These are phyloP conservation scores for Pyrenophora seminiperda DNA, from an alignment of 2,329 filamentous ascomycete genomes.

Conservation along the genomic window DNA sequence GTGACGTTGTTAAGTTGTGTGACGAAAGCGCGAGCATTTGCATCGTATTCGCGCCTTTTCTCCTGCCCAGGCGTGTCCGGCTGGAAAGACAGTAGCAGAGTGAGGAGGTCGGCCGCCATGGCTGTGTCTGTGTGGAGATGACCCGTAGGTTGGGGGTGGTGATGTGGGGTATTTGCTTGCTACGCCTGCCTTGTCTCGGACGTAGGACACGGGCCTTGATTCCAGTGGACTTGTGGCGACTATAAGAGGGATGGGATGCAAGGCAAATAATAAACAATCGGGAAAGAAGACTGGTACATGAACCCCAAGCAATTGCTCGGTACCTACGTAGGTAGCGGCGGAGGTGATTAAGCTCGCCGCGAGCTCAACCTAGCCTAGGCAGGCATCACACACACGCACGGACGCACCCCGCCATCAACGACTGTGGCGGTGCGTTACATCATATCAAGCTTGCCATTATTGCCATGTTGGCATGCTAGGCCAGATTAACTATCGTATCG, in stretches of 20 bases:
- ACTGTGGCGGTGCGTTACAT: slow-evolving; percentile 17
- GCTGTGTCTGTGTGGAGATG: slow-evolving; percentile 8
- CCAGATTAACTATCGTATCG: neutral
- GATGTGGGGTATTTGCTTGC: slow-evolving; percentile 24
- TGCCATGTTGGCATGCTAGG: neutral
- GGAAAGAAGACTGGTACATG: neutral
- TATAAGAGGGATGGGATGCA: neutral
- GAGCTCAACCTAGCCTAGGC: slow-evolving; percentile 29
- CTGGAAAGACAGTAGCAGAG: slow-evolving; percentile 43
- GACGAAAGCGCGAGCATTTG: slow-evolving; percentile 42
- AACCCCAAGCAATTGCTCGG: slow-evolving; percentile 14
- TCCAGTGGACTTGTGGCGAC: neutral
- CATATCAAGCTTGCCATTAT: neutral
- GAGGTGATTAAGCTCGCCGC: slow-evolving; percentile 29
- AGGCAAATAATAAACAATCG: neutral
- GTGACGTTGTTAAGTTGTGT: slow-evolving; percentile 43
- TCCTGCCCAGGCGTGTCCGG: slow-evolving; percentile 38
- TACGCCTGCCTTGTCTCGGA: neutral
- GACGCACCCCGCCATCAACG: slow-evolving; percentile 19
- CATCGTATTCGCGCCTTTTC: slow-evolving; percentile 49
- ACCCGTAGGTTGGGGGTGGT: slow-evolving; percentile 16
- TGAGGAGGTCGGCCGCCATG: slow-evolving; percentile 42
- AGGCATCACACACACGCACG: slow-evolving; percentile 28
- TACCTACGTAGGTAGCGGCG: slow-evolving; percentile 1
- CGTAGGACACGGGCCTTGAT: neutral